Evolutionary conservation across 192 early-diverging fungal genomes (phyloP).

Genomic region (Rhizophagus prolifer): DNA sequence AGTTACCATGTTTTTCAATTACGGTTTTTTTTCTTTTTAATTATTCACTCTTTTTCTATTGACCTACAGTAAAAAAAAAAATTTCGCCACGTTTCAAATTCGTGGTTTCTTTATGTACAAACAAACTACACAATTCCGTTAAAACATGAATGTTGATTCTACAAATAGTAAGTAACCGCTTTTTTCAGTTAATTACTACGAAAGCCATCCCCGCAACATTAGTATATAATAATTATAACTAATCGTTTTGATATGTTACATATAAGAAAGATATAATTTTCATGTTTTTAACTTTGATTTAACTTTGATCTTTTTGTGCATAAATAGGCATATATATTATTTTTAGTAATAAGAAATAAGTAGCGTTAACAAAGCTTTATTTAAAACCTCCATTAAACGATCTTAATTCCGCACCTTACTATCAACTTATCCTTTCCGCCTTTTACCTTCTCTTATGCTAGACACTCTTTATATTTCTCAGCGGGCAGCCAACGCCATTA

Average conservation of each 20-base stretch:
- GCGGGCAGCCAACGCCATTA: conserved; percentile 61
- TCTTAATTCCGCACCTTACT: not conserved
- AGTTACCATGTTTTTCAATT: too few relatives aligned
- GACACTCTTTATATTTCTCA: conserved; percentile 60
- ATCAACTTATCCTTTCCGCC: not conserved
- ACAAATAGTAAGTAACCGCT: not conserved
- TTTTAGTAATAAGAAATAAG: not conserved
- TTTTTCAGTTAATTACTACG: not conserved
- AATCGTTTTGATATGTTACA: too few relatives aligned
- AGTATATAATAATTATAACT: too few relatives aligned
- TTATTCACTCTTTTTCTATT: too few relatives aligned
- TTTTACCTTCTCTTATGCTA: conserved; percentile 21
- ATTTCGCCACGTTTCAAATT: too few relatives aligned
- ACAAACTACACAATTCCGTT: not conserved
- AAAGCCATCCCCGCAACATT: too few relatives aligned
- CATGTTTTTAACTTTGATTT: not conserved
- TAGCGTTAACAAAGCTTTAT: too few relatives aligned
- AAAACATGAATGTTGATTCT: not conserved
- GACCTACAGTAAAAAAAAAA: too few relatives aligned
- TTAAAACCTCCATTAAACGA: not conserved
- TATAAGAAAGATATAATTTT: too few relatives aligned
- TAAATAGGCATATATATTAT: not conserved
- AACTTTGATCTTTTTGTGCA: not conserved
- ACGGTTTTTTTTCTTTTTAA: too few relatives aligned
- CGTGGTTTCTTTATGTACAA: too few relatives aligned